Evolutionary conservation across 305 asterid species (phyloP).

Genomic region (Solanum hybrid): DNA sequence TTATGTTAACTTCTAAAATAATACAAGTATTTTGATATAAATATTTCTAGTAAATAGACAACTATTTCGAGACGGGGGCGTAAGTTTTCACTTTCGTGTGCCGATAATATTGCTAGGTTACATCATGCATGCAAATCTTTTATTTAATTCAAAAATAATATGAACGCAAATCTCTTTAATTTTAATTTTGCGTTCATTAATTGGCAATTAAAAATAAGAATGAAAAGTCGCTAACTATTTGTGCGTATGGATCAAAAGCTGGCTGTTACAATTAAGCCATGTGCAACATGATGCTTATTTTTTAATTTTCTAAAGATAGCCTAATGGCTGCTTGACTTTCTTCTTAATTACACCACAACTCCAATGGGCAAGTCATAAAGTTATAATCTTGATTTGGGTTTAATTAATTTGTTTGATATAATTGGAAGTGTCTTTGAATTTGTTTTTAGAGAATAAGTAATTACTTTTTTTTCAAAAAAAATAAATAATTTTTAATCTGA

Average conservation of each 20-base stretch:
- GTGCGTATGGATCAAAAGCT: neutral
- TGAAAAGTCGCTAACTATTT: neutral
- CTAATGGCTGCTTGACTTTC: neutral
- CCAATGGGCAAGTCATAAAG: neutral
- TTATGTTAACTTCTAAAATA: neutral
- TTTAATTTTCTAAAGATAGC: neutral
- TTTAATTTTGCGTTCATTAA: neutral
- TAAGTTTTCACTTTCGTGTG: neutral
- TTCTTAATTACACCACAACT: neutral
- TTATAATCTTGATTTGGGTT: neutral
- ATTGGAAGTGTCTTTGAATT: neutral
- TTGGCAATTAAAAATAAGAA: neutral
- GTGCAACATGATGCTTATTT: neutral
- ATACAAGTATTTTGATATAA: no score
- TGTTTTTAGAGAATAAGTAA: neutral
- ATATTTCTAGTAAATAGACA: no score
- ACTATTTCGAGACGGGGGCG: no score
- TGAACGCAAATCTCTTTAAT: neutral
- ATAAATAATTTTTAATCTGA: no score
- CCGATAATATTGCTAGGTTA: neutral
- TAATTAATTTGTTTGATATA: neutral
- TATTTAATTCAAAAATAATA: neutral
- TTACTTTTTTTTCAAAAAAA: no score
- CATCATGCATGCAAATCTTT: neutral
- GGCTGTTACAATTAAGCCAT: neutral